A percentile compares a stretch with the other conserved stretches of the same genome.
phyloP scores from a whole-genome alignment of 345 rosid genomes.

The Corchorus olitorius region DNA sequence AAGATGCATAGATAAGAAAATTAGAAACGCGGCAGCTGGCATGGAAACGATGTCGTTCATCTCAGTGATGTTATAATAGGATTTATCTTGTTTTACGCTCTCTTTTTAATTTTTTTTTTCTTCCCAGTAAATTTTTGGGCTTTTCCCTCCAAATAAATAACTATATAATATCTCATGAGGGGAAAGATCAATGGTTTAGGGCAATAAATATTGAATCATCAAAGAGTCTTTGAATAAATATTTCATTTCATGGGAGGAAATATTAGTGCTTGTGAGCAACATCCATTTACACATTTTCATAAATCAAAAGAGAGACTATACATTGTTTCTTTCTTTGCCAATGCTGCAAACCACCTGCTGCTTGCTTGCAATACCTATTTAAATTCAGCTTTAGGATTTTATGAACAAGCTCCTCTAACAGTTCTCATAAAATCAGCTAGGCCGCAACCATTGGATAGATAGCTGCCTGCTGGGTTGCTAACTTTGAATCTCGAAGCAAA shows the following conservation, averaged over 20 bases:
- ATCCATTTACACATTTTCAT: not conserved
- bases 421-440: not conserved
- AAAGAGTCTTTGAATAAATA: no score
- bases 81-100: not conserved
- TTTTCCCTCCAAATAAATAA: no score
- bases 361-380: not conserved
- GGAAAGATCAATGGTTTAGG: no score
- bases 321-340: not conserved
- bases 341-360: not conserved
- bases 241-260: no score
- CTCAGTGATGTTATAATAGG: no score
- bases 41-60: not conserved
- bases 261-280: no score
- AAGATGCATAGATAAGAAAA: not conserved
- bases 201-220: no score
- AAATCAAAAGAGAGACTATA: not conserved
- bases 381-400: not conserved
- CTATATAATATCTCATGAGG: no score
- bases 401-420: not conserved
- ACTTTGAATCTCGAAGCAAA: not conserved
- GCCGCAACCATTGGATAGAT: not conserved
- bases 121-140: no score
- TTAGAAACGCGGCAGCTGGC: not conserved
- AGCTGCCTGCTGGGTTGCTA: not conserved
- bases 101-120: not conserved